phyloP scores from a whole-genome alignment of 257 asterid species.

The Solanum piurae region DNA sequence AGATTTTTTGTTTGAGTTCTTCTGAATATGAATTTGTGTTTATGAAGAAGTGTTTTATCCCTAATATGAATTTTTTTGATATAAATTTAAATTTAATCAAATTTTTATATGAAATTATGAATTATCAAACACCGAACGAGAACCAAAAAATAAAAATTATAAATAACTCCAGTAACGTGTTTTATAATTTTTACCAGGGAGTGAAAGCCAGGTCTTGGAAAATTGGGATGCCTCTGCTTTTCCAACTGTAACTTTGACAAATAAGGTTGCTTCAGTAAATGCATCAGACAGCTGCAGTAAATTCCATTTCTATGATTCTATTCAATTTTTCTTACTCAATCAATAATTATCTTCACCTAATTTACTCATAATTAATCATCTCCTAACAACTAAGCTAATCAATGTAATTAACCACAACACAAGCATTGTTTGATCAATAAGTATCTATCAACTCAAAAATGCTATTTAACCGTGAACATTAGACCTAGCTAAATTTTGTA shows the following conservation, averaged over 20 bases:
- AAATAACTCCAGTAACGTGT: neutral
- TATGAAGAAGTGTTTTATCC: too few relatives aligned
- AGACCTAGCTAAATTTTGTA: too few relatives aligned
- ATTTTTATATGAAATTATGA: accelerated
- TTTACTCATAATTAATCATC: neutral
- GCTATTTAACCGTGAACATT: neutral
- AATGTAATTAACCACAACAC: neutral
- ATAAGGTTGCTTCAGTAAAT: slow-evolving; percentile 45
- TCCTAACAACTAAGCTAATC: neutral
- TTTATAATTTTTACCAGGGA: neutral
- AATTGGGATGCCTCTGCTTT: neutral
- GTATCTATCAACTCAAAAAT: neutral
- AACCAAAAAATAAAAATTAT: too few relatives aligned
- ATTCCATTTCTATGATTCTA: neutral
- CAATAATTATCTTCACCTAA: neutral
- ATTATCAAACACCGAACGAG: accelerated
- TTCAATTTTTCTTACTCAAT: neutral
- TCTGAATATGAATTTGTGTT: accelerated
- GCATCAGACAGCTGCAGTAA: slow-evolving; percentile 23
- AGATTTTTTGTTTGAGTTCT: neutral
- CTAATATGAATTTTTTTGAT: accelerated
- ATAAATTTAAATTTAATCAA: too few relatives aligned
- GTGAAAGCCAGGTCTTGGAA: neutral
- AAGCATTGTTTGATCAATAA: neutral
- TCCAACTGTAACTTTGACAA: slow-evolving; percentile 43